These are phyloP conservation scores for Colletotrichum sp. DNA, from an alignment of 2,329 filamentous ascomycete species.

Conservation along the genomic window DNA sequence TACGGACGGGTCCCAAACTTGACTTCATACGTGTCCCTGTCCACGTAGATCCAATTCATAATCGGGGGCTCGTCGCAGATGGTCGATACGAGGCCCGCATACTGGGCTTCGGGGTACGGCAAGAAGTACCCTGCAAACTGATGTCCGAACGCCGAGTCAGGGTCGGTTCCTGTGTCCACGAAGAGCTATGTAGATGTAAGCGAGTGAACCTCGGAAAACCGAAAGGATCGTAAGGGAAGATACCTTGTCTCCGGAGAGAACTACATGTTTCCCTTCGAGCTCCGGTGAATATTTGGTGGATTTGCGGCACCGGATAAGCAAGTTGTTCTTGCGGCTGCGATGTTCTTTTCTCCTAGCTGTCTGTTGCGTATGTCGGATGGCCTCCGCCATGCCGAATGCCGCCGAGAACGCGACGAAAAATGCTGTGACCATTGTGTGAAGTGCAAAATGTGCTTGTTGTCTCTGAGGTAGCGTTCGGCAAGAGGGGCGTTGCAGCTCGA, in stretches of 20 bases:
- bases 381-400: slow-evolving; percentile 50
- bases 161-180: slow-evolving; percentile 44
- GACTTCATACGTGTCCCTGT: slow-evolving; percentile 49
- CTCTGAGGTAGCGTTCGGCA: background rate
- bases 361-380: slow-evolving; percentile 51
- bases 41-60: slow-evolving; percentile 56
- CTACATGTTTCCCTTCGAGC: slow-evolving; percentile 48
- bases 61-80: slow-evolving; percentile 54
- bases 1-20: slow-evolving; percentile 49
- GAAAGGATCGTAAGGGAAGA: background rate
- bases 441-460: background rate
- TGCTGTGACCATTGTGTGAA: slow-evolving; percentile 25
- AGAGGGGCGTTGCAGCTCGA: background rate
- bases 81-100: slow-evolving; percentile 52
- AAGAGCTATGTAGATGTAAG: slow-evolving; percentile 38
- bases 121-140: slow-evolving; percentile 63
- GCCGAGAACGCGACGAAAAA: slow-evolving; percentile 45
- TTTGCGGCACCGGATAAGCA: slow-evolving; percentile 50
- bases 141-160: slow-evolving; percentile 43
- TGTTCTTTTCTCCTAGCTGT: slow-evolving; percentile 51
- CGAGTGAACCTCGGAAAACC: background rate
- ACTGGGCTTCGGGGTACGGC: slow-evolving; percentile 58
- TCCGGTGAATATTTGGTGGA: slow-evolving; percentile 45
- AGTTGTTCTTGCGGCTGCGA: slow-evolving; percentile 51
- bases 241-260: slow-evolving; percentile 49